phyloP scores from a whole-genome alignment of 257 asterid genomes.

The Solanum appendiculatum region DNA sequence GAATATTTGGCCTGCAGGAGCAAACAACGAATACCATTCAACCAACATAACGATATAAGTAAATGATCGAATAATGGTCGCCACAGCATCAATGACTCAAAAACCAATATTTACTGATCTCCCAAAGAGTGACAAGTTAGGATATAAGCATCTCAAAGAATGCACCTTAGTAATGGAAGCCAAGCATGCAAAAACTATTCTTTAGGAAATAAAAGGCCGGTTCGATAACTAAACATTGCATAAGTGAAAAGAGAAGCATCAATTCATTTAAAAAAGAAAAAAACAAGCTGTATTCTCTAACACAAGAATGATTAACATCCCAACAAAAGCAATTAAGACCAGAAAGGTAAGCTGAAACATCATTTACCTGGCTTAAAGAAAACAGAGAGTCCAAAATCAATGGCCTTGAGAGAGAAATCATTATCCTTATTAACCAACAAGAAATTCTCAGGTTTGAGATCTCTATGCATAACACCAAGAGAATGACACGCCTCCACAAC shows the following conservation, averaged over 20 bases:
- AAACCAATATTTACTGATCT: not conserved
- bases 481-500: conserved; percentile 8
- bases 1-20: not conserved
- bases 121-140: not conserved
- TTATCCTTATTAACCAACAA: conserved; percentile 1
- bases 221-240: not conserved
- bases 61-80: not conserved
- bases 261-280: not conserved
- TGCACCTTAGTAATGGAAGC: not conserved
- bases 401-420: conserved; percentile 1
- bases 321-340: not conserved
- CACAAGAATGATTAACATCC: not conserved
- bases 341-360: not conserved
- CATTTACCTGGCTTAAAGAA: not conserved
- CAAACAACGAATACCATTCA: not conserved
- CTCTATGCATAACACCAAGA: conserved; percentile 10
- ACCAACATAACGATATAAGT: not conserved
- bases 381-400: not conserved
- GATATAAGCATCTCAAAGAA: not conserved
- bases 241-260: not conserved
- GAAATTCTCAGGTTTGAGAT: conserved; percentile 8
- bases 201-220: not conserved
- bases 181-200: not conserved
- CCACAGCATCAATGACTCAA: not conserved
- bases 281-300: not conserved